Evolutionary conservation across 1,284 basidiomycete genomes (phyloP), one percentile per base, ranked within the genome.

Genomic region (Pterulicium gracile): DNA sequence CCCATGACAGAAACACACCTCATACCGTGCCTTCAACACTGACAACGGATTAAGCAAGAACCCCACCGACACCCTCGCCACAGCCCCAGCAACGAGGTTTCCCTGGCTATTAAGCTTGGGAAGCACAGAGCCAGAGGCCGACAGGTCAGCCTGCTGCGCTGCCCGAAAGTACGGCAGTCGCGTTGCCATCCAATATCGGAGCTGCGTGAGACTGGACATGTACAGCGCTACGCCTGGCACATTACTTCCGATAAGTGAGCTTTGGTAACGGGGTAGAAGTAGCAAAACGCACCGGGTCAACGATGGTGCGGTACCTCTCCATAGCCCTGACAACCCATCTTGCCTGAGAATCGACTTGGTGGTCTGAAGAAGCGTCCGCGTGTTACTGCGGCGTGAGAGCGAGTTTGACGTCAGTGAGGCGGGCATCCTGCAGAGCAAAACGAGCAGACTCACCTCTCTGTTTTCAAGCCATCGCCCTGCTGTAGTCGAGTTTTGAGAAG

Each of bases 141-240:
- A 56, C 49, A 43, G 51, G 50, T 43, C 50, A 43, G 14, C 58
- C 45, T 61, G 62, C 45, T 61, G 62, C 36, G 69, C 54, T n/a
- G 61, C 47, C 72, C 62, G 60, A 88, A 86, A 58, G 77, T 72
- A 0, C 79, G 70, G 1, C 78, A 77, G n/a, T n/a, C n/a, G 7
- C 10, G 62, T 71, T 1, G 86, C 77, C 72, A 91, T 78, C 39
- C 77, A 52, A 1, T 73, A 69, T 5, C 93, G 81, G 39, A 94
- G 67, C 51, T 89, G 78, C 7, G 85, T 89, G 35, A 96, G 69
- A 43, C 81, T 74, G 7, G 93, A 90, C 69, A 96, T 90, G 68
- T 96, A 96, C 45, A 94, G 63, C 2, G 92, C 92, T 5, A 96
- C 88, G 4, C 93, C 93, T 0, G 94, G 94, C 2, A 96, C 82